A percentile compares a stretch with the other conserved stretches of the same genome.
phyloP scores from a whole-genome alignment of 331 rosid genomes.

The Saraca asoca region DNA sequence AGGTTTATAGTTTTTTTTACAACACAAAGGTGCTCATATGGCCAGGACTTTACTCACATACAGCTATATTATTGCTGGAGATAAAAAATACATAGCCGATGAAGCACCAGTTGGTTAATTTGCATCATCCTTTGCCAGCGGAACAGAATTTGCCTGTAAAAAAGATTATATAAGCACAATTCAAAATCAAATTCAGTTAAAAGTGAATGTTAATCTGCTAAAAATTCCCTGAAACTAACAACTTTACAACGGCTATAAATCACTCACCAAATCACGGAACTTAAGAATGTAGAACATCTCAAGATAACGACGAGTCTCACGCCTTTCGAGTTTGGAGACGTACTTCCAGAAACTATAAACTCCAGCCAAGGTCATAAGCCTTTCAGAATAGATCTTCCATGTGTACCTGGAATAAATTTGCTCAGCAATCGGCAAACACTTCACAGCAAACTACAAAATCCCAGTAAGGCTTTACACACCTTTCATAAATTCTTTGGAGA shows the following conservation, averaged over 20 bases:
- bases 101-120: slow-evolving; percentile 12
- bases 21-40: slow-evolving; percentile 15
- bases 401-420: slow-evolving; percentile 59
- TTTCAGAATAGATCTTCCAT: slow-evolving; percentile 84
- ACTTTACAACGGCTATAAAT: neutral
- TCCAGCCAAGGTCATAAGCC: slow-evolving; percentile 86
- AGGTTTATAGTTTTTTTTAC: neutral
- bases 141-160: slow-evolving; percentile 72
- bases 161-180: neutral
- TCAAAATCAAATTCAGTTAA: neutral
- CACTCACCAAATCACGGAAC: slow-evolving; percentile 83
- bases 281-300: slow-evolving; percentile 91
- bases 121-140: slow-evolving; percentile 52
- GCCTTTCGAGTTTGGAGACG: slow-evolving; percentile 83
- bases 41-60: slow-evolving; percentile 25
- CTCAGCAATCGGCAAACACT: slow-evolving; percentile 4
- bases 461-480: slow-evolving; percentile 36
- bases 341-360: slow-evolving; percentile 88
- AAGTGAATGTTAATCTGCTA: neutral
- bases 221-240: slow-evolving; percentile 1
- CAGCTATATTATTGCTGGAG: slow-evolving; percentile 2
- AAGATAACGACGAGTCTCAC: slow-evolving; percentile 71
- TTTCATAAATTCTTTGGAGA: slow-evolving; percentile 73
- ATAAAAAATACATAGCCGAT: slow-evolving; percentile 1
- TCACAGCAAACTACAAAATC: neutral